These are phyloP conservation scores for Laguncularia racemosa DNA, from an alignment of 345 rosid genomes.

Conservation along the genomic window DNA sequence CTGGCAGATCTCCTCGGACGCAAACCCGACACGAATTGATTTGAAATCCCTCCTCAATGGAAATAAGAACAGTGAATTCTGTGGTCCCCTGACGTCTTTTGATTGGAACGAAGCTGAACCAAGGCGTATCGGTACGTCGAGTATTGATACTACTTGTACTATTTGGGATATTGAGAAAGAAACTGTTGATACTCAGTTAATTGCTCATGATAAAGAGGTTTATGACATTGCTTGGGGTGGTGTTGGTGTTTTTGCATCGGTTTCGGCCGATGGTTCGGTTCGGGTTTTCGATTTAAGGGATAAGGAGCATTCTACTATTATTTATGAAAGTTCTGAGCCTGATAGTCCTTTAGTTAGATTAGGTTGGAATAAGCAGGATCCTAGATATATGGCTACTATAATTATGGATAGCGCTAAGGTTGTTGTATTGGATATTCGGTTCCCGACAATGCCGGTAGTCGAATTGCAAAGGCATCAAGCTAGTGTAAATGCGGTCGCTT, in stretches of 20 bases:
- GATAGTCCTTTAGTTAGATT: conserved; percentile 83
- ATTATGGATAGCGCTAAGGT: conserved; percentile 94
- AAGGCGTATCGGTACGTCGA: conserved; percentile 78
- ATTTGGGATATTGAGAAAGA: conserved; percentile 95
- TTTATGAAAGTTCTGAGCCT: conserved; percentile 90
- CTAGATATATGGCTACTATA: conserved; percentile 93
- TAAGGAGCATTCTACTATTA: conserved; percentile 88
- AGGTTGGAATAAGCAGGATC: conserved; percentile 99
- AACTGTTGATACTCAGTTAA: conserved; percentile 87
- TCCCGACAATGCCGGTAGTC: conserved; percentile 83
- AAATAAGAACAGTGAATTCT: conserved; percentile 80
- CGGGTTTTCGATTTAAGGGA: conserved; percentile 84
- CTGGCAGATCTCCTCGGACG: conserved; percentile 73
- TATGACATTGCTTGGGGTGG: conserved; percentile 99
- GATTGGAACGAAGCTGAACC: conserved; percentile 99
- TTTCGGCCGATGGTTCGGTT: conserved; percentile 89
- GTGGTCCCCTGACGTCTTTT: conserved; percentile 89
- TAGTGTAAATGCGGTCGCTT: conserved; percentile 84
- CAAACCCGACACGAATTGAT: conserved; percentile 45
- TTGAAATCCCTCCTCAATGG: conserved; percentile 71
- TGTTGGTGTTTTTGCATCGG: conserved; percentile 87
- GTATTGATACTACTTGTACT: conserved; percentile 89
- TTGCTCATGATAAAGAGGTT: conserved; percentile 96
- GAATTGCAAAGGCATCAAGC: conserved; percentile 93
- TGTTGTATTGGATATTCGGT: conserved; percentile 87